Base-by-base conservation (phyloP, 805 yeast species). In the Pichia rugopelliculosa region DNA sequence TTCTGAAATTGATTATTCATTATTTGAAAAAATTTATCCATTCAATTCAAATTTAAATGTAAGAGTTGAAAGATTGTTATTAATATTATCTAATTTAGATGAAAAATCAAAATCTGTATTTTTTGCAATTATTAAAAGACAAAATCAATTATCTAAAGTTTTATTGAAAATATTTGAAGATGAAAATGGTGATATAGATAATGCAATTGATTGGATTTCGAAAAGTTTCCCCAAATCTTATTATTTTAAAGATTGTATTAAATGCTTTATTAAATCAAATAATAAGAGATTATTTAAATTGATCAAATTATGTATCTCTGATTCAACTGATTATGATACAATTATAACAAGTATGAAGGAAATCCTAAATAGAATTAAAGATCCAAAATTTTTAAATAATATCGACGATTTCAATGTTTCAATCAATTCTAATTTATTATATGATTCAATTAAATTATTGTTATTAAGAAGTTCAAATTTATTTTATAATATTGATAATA, bases 91-190 rank as follows among this genome's bases (percentile, higher is more conserved):
- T 1, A 65, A 61, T 33, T 68, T 89, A 23, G 76, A 80, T 44
- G 73, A 72, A 1, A 81, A 79, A 52, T 75, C 90, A 0, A 71
- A 72, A 51, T 70, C 76, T 22, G 77, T 95, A 0, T 83, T 88
- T 55, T 64, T 71, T 49, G 91, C 96, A 0, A 76, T 87, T 34
- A 74, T 77, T 44, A 76, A 73, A 56, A 72, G 96, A 43, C 96
- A 88, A 59, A 72, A 74, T 42, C 82, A 82, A 53, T 61, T 77
- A 24, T 66, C 84, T 2, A 60, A 67, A 2, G 87, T 77, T 1
- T 46, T 87, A 8, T 50, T 54, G 1, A 76, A 76, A 48, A 72
- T 75, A 46, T 48, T 84, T 52, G 64, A 69, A 34, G 56, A 54
- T 20, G 39, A 56, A 20, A 37, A 46, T 3, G 51, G 45, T 2